phyloP scores from a whole-genome alignment of 495 filamentous ascomycete species.

The Achaetomiella virescens region DNA sequence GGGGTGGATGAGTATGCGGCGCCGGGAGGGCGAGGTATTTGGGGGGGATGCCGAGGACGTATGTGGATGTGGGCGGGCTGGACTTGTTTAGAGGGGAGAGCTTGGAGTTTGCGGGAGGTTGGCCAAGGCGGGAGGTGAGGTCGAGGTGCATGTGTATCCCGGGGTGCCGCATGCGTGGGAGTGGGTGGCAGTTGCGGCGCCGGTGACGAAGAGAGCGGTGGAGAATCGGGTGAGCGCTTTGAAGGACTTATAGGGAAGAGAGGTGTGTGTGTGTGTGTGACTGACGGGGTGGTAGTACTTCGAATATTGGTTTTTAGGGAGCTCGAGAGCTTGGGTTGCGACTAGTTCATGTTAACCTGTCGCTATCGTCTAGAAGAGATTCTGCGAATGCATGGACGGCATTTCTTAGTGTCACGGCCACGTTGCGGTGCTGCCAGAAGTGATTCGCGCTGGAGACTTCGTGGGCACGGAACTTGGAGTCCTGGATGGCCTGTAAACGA shows the following conservation, averaged over 20 bases:
- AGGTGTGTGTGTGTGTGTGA: neutral
- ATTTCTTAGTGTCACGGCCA: slow-evolving; percentile 45
- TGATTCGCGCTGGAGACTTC: slow-evolving; percentile 70
- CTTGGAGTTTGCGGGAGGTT: slow-evolving; percentile 35
- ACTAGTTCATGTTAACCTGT: neutral
- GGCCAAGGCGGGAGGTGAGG: slow-evolving; percentile 31
- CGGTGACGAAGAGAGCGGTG: slow-evolving; percentile 12
- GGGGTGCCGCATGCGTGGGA: slow-evolving; percentile 47
- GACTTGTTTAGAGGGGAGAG: slow-evolving; percentile 43
- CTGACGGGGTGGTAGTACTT: neutral
- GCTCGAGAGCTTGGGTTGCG: neutral
- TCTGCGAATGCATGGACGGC: slow-evolving; percentile 23
- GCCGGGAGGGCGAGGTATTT: slow-evolving; percentile 30
- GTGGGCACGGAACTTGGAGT: slow-evolving; percentile 42
- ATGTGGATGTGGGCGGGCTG: slow-evolving; percentile 33
- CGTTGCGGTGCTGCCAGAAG: slow-evolving; percentile 71
- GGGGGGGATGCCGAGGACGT: slow-evolving; percentile 31
- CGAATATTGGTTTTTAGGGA: neutral
- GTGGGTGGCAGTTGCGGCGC: neutral
- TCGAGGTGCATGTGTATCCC: slow-evolving; percentile 48
- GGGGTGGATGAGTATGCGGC: slow-evolving; percentile 34
- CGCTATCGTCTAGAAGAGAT: slow-evolving; percentile 1
- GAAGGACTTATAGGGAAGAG: slow-evolving; percentile 7
- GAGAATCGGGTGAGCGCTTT: slow-evolving; percentile 16
- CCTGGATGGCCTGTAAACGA: slow-evolving; percentile 40